phyloP scores from a whole-genome alignment of 2,329 filamentous ascomycete genomes.

The Ceratocystis albifundus region DNA sequence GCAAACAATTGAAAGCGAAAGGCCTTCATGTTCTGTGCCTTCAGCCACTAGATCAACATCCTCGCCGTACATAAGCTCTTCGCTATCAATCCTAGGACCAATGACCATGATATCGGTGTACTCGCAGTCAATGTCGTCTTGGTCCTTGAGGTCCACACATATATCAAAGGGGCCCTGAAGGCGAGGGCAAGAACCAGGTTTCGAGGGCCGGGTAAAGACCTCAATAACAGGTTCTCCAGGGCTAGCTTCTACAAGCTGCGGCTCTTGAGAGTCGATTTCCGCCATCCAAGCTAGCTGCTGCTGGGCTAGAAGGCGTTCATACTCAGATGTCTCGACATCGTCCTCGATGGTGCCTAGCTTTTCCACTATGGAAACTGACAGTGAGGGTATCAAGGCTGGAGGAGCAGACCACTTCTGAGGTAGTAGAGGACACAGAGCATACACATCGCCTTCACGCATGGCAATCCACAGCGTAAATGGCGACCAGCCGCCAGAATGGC shows the following conservation, averaged over 20 bases:
- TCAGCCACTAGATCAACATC: conserved; percentile 50
- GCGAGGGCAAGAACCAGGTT: conserved; percentile 47
- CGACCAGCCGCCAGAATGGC: conserved; percentile 71
- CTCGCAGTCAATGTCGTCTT: conserved; percentile 45
- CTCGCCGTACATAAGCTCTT: conserved; percentile 52
- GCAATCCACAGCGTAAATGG: conserved; percentile 94
- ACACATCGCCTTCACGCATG: conserved; percentile 89
- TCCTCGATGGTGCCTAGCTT: conserved; percentile 54
- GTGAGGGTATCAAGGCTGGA: conserved; percentile 63
- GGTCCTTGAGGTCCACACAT: conserved; percentile 43
- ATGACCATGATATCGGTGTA: conserved; percentile 53
- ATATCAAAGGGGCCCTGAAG: conserved; percentile 53
- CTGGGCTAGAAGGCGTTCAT: conserved; percentile 46
- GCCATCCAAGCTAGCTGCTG: conserved; percentile 59
- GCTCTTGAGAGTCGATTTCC: conserved; percentile 52
- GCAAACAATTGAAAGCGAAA: conserved; percentile 50
- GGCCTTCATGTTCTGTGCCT: conserved; percentile 45
- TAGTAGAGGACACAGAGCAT: conserved; percentile 81
- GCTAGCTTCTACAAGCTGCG: conserved; percentile 40
- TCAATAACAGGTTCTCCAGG: conserved; percentile 41
- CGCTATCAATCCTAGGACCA: conserved; percentile 49
- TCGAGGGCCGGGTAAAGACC: conserved; percentile 45
- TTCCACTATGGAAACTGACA: conserved; percentile 71
- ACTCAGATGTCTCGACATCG: conserved; percentile 42
- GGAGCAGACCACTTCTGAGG: conserved; percentile 76